Conservation (phyloP, 139 green algal genomes). For the Nannochloris sp. region DNA sequence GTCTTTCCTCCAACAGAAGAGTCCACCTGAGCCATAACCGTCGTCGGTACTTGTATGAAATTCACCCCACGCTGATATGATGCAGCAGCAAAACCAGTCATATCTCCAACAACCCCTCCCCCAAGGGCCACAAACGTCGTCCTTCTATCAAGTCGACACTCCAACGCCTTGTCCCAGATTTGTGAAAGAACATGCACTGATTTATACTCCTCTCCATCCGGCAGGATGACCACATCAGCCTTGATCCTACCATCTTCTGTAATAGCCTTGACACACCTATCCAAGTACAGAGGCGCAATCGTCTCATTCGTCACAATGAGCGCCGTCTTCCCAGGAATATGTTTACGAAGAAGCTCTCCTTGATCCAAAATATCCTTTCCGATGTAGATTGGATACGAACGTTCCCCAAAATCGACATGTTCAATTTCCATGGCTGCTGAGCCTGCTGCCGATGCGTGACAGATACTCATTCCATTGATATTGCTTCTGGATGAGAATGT, state of each 20-base stretch:
- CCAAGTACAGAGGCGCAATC: slow-evolving; percentile 85
- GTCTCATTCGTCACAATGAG: slow-evolving; percentile 95
- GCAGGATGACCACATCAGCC: slow-evolving; percentile 66
- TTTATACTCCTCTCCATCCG: slow-evolving; percentile 95
- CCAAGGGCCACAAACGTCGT: slow-evolving; percentile 93
- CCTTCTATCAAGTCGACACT: slow-evolving; percentile 71
- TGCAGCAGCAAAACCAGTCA: slow-evolving; percentile 93
- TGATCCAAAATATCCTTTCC: slow-evolving; percentile 67
- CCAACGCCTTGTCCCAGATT: slow-evolving; percentile 81
- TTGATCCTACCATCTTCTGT: slow-evolving; percentile 14
- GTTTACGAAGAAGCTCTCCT: slow-evolving; percentile 60
- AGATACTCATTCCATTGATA: too few relatives aligned
- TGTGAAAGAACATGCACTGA: slow-evolving; percentile 65
- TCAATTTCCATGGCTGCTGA: slow-evolving; percentile 16
- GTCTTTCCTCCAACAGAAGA: slow-evolving; percentile 98
- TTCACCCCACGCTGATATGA: slow-evolving; percentile 93
- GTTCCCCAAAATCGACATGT: slow-evolving; percentile 73
- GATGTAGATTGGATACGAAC: slow-evolving; percentile 97
- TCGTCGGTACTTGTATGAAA: slow-evolving; percentile 97
- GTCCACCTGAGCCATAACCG: slow-evolving; percentile 96
- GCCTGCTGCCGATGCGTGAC: slow-evolving; percentile 1
- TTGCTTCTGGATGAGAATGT: too few relatives aligned
- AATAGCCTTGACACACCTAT: slow-evolving; percentile 45
- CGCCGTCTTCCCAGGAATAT: slow-evolving; percentile 80
- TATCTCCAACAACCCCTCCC: slow-evolving; percentile 95